Base-by-base conservation (phyloP, 352 stramenopile species). In the Phytophthora chlamydospora region DNA sequence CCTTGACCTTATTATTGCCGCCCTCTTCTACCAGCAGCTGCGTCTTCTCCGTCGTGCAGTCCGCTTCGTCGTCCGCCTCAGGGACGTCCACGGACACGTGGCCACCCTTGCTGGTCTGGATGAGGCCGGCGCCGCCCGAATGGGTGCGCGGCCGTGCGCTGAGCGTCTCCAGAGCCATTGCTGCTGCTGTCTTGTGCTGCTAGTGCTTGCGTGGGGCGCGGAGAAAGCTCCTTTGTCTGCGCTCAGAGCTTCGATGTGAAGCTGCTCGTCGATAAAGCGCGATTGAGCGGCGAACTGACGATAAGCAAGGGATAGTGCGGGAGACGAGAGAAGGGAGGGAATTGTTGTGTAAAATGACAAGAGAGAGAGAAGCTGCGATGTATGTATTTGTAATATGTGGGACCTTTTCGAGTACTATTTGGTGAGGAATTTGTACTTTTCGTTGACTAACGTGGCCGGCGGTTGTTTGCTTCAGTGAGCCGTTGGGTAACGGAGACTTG, bases 81-180 rank as follows among this genome's bases (percentile, higher is more conserved):
- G 44, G 52, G 7, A 72, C 40, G 16, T 72, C 63, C n/a, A 76
- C 32, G 13, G 62, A 50, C 51, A 69, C 67, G 38, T 69, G 47
- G 14, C 43, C 35, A 43, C 33, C 53, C 32, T 66, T 72, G 39
- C 8, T 52, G 34, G 40, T 36, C 35, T 66, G 46, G 5, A 64
- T 21, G 41, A 68, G 53, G 9, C 54, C 48, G 5, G 53, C 39
- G 29, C 57, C 54, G 6, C 46, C 55, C 17, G 43, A 72, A 4
- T 69, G 58, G 36, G 53, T 55, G 16, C 62, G 63, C 7, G 62
- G 46, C 17, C 67, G 56, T 19, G 57, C 42, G 27, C 51, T 63
- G 33, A 69, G 44, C 16, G 47, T 65, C 14, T 75, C 61, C 27
- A 66, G 41, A 49, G 66, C 59, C 65, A 73, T 73, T 4, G 16